phyloP scores from a whole-genome alignment of 495 filamentous ascomycete genomes.

The Penicillium argentinense region DNA sequence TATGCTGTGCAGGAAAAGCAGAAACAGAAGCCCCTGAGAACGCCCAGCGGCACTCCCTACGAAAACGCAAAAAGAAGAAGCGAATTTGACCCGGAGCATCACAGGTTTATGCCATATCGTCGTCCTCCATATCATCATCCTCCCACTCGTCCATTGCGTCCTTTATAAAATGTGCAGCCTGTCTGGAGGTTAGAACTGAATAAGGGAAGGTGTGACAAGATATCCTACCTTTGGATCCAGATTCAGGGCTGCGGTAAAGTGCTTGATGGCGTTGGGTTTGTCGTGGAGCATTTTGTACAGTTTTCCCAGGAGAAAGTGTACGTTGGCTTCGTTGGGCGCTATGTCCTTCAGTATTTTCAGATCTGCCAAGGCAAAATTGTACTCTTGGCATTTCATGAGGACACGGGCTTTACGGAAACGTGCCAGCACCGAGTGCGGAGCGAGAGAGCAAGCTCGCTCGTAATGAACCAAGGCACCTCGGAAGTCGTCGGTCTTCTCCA shows the following conservation, averaged over 20 bases:
- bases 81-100: conserved; percentile 14
- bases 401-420: conserved; percentile 91
- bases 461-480: conserved; percentile 77
- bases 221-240: conserved; percentile 86
- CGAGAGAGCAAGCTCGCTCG: conserved; percentile 71
- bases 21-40: conserved; percentile 15
- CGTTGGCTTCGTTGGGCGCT: conserved; percentile 91
- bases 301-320: conserved; percentile 88
- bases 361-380: conserved; percentile 70
- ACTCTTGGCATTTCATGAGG: conserved; percentile 72
- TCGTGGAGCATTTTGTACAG: conserved; percentile 79
- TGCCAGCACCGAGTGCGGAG: conserved; percentile 77
- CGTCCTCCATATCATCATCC: conserved; percentile 78
- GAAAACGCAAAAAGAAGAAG: conserved; percentile 10
- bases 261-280: conserved; percentile 77
- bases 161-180: conserved; percentile 92
- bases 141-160: conserved; percentile 87
- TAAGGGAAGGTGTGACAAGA: neutral
- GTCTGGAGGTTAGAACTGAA: conserved; percentile 17
- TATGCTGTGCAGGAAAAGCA: conserved; percentile 38
- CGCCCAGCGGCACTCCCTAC: conserved; percentile 17
- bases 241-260: conserved; percentile 92
- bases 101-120: conserved; percentile 47
- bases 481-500: conserved; percentile 85
- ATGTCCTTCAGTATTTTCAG: conserved; percentile 81